Conservation (phyloP, 495 filamentous ascomycete genomes). For the Podospora fimiseda region DNA sequence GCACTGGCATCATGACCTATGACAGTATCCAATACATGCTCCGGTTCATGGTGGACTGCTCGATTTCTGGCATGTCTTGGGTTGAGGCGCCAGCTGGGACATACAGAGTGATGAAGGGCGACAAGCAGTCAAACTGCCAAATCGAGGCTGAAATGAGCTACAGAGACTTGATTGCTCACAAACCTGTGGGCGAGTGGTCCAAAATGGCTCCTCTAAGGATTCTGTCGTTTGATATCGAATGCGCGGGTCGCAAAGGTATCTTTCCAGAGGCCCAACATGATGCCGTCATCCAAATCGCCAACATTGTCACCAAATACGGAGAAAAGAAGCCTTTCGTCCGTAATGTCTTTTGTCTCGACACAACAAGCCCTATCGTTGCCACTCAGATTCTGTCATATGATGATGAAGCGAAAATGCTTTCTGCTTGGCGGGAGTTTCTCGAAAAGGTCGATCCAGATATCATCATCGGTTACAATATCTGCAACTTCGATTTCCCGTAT, state of each 20-base stretch:
- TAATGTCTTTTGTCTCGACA: slow-evolving; percentile 93
- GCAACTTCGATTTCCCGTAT: slow-evolving; percentile 98
- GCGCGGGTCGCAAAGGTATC: slow-evolving; percentile 92
- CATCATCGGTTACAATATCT: slow-evolving; percentile 98
- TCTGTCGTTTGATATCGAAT: slow-evolving; percentile 97
- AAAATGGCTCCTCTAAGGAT: slow-evolving; percentile 96
- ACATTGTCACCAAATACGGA: slow-evolving; percentile 93
- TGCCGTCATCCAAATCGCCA: slow-evolving; percentile 97
- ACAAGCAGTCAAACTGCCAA: slow-evolving; percentile 84
- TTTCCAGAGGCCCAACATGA: slow-evolving; percentile 90
- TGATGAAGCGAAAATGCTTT: slow-evolving; percentile 77
- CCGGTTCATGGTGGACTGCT: slow-evolving; percentile 95
- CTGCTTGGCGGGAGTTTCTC: slow-evolving; percentile 82
- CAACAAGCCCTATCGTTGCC: slow-evolving; percentile 86
- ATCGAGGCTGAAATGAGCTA: slow-evolving; percentile 86
- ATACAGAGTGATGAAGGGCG: slow-evolving; percentile 57
- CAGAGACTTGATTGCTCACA: slow-evolving; percentile 74
- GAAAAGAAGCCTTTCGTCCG: slow-evolving; percentile 92
- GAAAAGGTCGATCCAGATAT: slow-evolving; percentile 91
- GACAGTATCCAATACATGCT: slow-evolving; percentile 93
- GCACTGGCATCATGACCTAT: slow-evolving; percentile 72
- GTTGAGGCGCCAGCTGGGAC: slow-evolving; percentile 72
- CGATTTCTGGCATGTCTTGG: slow-evolving; percentile 94
- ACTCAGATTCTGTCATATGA: slow-evolving; percentile 83
- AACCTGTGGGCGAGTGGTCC: slow-evolving; percentile 90